Evolutionary conservation across 345 rosid genomes (phyloP).

Genomic region (Draba incana): DNA sequence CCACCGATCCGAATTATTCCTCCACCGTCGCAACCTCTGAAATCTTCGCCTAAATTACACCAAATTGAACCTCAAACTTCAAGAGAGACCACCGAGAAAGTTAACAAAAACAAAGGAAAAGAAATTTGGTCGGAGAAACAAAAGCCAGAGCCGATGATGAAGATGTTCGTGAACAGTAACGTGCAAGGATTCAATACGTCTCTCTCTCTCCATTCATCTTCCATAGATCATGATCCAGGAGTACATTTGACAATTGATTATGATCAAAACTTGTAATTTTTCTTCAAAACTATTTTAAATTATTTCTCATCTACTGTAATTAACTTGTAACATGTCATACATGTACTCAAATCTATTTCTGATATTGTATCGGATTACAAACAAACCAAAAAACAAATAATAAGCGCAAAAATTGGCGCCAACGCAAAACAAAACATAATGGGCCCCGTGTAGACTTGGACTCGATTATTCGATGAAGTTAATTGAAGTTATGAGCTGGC

Average conservation of each 20-base stretch:
- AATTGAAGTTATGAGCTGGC: background rate
- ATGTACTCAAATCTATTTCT: too few relatives aligned
- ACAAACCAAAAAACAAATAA: background rate
- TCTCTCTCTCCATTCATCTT: constrained; percentile 35
- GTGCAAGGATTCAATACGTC: constrained; percentile 41
- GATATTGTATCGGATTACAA: background rate
- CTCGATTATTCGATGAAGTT: background rate
- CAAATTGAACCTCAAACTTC: background rate
- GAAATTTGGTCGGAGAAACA: constrained; percentile 1
- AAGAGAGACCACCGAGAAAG: background rate
- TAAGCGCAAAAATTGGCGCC: constrained; percentile 2
- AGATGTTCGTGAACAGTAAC: constrained; percentile 36
- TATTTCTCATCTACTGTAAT: background rate
- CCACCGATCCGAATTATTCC: background rate
- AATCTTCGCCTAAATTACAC: background rate
- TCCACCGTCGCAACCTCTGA: background rate
- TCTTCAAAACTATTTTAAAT: constrained; percentile 6
- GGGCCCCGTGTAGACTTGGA: background rate
- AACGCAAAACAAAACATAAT: background rate
- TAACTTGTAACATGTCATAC: background rate
- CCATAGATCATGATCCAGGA: constrained; percentile 41
- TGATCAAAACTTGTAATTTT: constrained; percentile 1
- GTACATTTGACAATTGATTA: constrained; percentile 32
- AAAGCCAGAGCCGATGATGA: background rate
- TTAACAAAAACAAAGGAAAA: background rate